Evolutionary conservation across 352 stramenopile species (phyloP), one percentile per base, ranked within the genome.

Genomic region (Paralagenidium karlingii): DNA sequence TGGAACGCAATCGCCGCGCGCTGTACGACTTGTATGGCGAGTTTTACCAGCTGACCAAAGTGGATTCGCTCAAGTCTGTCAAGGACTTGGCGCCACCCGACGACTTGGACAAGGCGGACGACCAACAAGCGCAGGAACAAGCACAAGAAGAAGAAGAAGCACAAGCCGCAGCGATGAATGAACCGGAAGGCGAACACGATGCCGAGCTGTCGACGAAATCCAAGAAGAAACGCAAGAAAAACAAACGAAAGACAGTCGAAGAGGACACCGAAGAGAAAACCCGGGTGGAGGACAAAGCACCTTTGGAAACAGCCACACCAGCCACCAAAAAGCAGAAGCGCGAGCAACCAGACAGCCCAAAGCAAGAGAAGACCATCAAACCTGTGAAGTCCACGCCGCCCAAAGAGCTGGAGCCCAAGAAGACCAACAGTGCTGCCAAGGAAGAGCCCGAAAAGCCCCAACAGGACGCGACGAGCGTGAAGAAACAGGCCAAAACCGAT

Each of bases 11-110:
- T 61, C 77, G 77, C 16, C 62, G 62, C 22, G 59, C 63, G 11
- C 58, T 90, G 5, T 90, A 90, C 60, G 68, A 76, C 16, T 40
- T 90, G 40, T 86, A 88, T 58, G 63, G 63, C 38, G 68, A 80
- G 40, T 86, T 84, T 29, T 82, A 74, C 40, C 43, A 47, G 15
- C 25, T 70, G 22, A 90, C 77, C 34, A 71, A 86, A 33, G 45
- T 85, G 10, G 70, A 90, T 45, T 88, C 77, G 40, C 62, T 85
- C 45, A 73, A 85, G 55, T 61, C 49, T 34, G 51, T 47, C 11
- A 43, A 67, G 45, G 54, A 74, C 11, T 61, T 22, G 30, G 7
- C 19, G 7, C 19, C 30, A 3, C 19, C 22, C 30, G 3, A 68
- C 24, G 52, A 60, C 13, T 40, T 18, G 0, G 34, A 36, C 19